Base-by-base conservation (phyloP, 1,139 yeast genomes). In the Casaregolazyma suthepensis region DNA sequence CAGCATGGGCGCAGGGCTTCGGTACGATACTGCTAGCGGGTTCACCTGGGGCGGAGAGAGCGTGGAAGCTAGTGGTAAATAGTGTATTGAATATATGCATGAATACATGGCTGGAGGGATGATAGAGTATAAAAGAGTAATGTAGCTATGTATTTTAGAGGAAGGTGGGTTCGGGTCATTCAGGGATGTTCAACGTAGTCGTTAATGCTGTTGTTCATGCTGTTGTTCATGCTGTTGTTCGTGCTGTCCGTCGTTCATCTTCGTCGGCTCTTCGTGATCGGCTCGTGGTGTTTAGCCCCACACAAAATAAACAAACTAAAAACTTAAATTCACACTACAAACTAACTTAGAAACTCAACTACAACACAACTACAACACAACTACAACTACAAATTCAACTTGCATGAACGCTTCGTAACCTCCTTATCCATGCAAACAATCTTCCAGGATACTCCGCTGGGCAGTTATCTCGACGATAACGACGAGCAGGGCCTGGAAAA, bases 381-480 rank as follows among this genome's bases (percentile, higher is more conserved):
- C n/a, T n/a, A n/a, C n/a, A n/a, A n/a, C n/a, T n/a, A n/a, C n/a
- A n/a, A n/a, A n/a, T n/a, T n/a, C n/a, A n/a, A n/a, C n/a, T n/a
- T n/a, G n/a, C n/a, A n/a, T n/a, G n/a, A n/a, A n/a, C n/a, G n/a
- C n/a, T n/a, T n/a, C n/a, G n/a, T n/a, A n/a, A n/a, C n/a, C n/a
- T n/a, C n/a, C n/a, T n/a, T n/a, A n/a, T n/a, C 13, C 40, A 35
- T 35, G 40, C 40, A 35, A 15, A 61, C 61, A 22, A 62, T 66
- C 45, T 66, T 66, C 52, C 65, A 61, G 40, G 70, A 63, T 54
- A 66, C 69, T 40, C 71, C 71, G 18, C 58, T 68, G 45, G 69
- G 66, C 12, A 66, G 60, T 18, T 66, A 66, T 50, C 58, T 66
- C 35, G 55, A 57, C 22, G 67, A 66, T 13, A 20, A 31, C 10